Evolutionary conservation across 192 early-diverging fungal genomes (phyloP), one percentile per base, ranked within the genome.

Genomic region (Coemansia guatemalensis): DNA sequence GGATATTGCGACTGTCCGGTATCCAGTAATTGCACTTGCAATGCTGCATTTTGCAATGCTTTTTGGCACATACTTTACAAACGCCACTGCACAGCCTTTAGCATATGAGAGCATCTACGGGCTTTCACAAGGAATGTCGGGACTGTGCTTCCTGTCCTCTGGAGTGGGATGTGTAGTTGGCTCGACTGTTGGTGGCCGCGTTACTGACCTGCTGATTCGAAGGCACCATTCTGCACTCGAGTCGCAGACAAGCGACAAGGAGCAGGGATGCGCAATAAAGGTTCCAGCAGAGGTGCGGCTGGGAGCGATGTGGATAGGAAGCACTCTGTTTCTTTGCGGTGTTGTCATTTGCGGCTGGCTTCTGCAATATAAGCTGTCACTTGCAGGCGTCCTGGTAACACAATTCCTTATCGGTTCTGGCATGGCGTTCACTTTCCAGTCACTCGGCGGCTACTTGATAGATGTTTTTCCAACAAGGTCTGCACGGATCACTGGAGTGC

Each of bases 61-160:
- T 11, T 84, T 85, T 60, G 84, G 82, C 0, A 66, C 74, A 17
- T 87, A 82, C 65, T 84, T 83, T 67, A 62, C 74, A 8, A 69
- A 83, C 14, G 69, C 77, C 14, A 84, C 80, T 0, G 71, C 73
- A 21, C 62, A 80, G 52, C 69, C 85, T 25, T 35, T 71, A n/a
- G 74, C 82, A 8, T 85, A 75, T 51, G 58, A 69, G 14, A 50
- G 52, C 12, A 23, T 82, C 6, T 87, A 87, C 35, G 29, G 58
- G 2, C 69, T 84, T 47, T 64, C 68, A 8, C 73, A 75, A 23
- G 75, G 76, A 29, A 55, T 30, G 2, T 79, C 81, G 25, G 85
- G 85, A 8, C 39, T 84, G 5, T 82, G 79, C 44, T 87, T 73
- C 51, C 59, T 87, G 26, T 39, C 82, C 7, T 68, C 69, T 4